A percentile compares a stretch with the other conserved stretches of the same genome.
phyloP scores from a whole-genome alignment of 2,329 filamentous ascomycete species.

The Aspergillus hortae region DNA sequence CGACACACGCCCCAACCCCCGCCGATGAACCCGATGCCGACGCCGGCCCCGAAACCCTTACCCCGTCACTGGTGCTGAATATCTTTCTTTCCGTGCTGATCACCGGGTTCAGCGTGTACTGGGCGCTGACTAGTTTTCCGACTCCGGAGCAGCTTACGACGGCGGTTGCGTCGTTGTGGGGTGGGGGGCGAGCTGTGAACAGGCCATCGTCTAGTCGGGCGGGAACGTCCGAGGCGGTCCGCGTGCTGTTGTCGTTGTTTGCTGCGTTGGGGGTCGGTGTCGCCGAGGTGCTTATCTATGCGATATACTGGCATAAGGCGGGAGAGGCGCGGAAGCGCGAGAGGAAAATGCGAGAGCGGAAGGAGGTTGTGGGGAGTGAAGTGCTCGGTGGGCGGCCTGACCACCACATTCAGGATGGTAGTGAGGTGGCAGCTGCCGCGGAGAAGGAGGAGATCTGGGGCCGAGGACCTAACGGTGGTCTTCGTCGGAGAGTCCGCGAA shows the following conservation, averaged over 20 bases:
- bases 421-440: background rate
- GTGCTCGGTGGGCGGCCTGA: slow-evolving; percentile 8
- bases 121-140: slow-evolving; percentile 37
- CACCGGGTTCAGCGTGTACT: slow-evolving; percentile 47
- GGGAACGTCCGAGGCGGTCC: slow-evolving; percentile 29
- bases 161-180: slow-evolving; percentile 15
- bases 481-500: slow-evolving; percentile 39
- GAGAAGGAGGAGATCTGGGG: slow-evolving; percentile 41
- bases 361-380: slow-evolving; percentile 28
- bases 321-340: slow-evolving; percentile 37
- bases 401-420: background rate
- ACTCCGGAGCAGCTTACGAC: slow-evolving; percentile 29
- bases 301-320: slow-evolving; percentile 44
- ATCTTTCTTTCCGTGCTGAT: slow-evolving; percentile 83
- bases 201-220: slow-evolving; percentile 10
- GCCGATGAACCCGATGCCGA: slow-evolving; percentile 37
- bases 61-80: slow-evolving; percentile 70
- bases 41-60: slow-evolving; percentile 43
- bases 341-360: slow-evolving; percentile 36
- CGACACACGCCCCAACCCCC: slow-evolving; percentile 56
- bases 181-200: background rate
- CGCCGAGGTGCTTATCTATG: slow-evolving; percentile 47
- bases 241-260: slow-evolving; percentile 40
- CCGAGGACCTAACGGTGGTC: slow-evolving; percentile 37
- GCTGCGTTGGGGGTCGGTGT: slow-evolving; percentile 43